A percentile compares a stretch with the other conserved stretches of the same genome.
Conservation (phyloP, 768 basidiomycete genomes). For the Lactarius sp. region DNA sequence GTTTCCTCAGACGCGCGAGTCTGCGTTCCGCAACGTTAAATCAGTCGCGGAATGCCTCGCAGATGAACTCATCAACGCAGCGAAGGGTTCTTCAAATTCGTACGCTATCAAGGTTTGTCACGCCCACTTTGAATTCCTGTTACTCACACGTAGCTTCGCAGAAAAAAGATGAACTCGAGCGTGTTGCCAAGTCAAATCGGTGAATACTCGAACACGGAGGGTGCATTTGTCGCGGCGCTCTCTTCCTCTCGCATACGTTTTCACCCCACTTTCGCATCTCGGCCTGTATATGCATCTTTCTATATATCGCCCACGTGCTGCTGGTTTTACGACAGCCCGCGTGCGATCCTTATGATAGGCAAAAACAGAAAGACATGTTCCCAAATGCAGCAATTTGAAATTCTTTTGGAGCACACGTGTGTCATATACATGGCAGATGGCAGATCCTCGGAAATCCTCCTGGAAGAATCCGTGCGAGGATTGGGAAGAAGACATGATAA, state of each 20-base stretch:
- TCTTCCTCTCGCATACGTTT: not conserved
- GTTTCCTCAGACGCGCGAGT: slow-evolving; percentile 85
- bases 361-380: slow-evolving; percentile 8
- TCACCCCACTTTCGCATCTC: slow-evolving; percentile 10
- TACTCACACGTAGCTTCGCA: slow-evolving; percentile 30
- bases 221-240: slow-evolving; percentile 1
- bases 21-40: slow-evolving; percentile 99
- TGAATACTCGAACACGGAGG: slow-evolving; percentile 44
- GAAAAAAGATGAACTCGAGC: slow-evolving; percentile 99
- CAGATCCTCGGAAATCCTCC: slow-evolving; percentile 13
- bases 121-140: slow-evolving; percentile 7
- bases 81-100: slow-evolving; percentile 99
- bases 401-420: slow-evolving; percentile 15
- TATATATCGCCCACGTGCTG: slow-evolving; percentile 18
- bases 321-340: slow-evolving; percentile 9
- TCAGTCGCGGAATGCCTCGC: slow-evolving; percentile 98
- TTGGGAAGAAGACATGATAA: not conserved
- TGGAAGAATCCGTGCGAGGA: slow-evolving; percentile 1
- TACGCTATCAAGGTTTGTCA: slow-evolving; percentile 92
- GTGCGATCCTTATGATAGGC: slow-evolving; percentile 3
- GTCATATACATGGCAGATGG: not conserved
- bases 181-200: slow-evolving; percentile 99
- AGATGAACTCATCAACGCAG: slow-evolving; percentile 99
- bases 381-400: slow-evolving; percentile 14
- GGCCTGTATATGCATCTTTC: slow-evolving; percentile 10